Base-by-base conservation (phyloP, 2,329 filamentous ascomycete species). In the Tolypocladium capitatum region DNA sequence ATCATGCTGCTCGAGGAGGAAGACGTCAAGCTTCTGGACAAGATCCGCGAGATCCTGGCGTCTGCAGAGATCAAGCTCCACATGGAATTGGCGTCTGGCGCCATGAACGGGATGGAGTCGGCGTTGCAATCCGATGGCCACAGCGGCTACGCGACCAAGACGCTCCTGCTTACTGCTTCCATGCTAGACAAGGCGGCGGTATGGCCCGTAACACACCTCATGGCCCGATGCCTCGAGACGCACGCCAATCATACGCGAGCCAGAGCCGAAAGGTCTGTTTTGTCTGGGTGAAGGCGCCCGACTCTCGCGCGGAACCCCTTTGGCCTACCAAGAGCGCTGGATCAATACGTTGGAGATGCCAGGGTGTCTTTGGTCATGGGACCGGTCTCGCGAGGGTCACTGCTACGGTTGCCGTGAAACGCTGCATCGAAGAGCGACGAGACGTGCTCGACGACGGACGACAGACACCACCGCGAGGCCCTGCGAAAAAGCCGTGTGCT, bases 1-100 rank as follows among this genome's bases (percentile, higher is more conserved):
- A 84, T 94, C 48, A 88, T 96, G 80, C 76, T 96, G 4, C 73
- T 97, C 1, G 90, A 96, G 58, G 86, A 92, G 18, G 91, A 97
- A 60, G 91, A 98, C 55, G 77, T 85, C 54, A 91, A 91, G 63
- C 72, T 97, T 2, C 69, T 97, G 7, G 74, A 78, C 41, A 95
- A 94, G 67, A 81, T 96, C 24, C 78, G 85, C 54, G 83, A 87
- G 52, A 83, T 97, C 10, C 68, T 96, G 36, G 70, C 75, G 33
- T 84, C 79, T 52, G 81, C 87, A 10, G 87, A 95, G 62, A 72
- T 79, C 58, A 95, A 94, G 67, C 81, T 94, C 71, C 81, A 77
- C 48, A 66, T 80, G 53, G 70, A 74, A 21, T 56, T 72, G 21
- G 60, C 63, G 51, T 63, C 62, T 44, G 71, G 75, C 51, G 73